Conservation (phyloP, 352 stramenopile species). For the Peronospora destructor region DNA sequence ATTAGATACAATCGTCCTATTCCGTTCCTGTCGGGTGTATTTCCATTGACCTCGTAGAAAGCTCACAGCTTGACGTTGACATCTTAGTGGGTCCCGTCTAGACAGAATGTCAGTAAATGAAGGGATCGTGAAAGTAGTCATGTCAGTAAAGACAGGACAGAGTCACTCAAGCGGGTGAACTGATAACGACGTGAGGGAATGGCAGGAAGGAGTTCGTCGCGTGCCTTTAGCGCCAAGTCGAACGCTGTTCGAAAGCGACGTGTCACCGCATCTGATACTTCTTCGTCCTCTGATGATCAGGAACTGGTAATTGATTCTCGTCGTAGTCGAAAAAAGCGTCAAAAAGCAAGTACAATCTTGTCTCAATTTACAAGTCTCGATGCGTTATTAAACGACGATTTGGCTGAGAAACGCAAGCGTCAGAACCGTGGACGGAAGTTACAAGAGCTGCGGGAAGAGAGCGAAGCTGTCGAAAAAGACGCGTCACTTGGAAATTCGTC, state of each 20-base stretch:
- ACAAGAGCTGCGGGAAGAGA: slow-evolving; percentile 50
- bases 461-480: slow-evolving; percentile 23
- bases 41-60: too few species aligned
- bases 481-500: slow-evolving; percentile 17
- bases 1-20: too few species aligned
- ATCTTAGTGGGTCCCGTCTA: too few species aligned
- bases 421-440: slow-evolving; percentile 48
- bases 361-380: slow-evolving; percentile 71
- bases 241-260: slow-evolving; percentile 12
- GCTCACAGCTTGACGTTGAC: too few species aligned
- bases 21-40: too few species aligned
- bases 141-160: not conserved
- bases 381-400: slow-evolving; percentile 59
- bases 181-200: not conserved
- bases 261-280: slow-evolving; percentile 6
- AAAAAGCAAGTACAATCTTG: slow-evolving; percentile 35
- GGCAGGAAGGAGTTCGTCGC: slow-evolving; percentile 6
- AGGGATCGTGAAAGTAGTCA: not conserved
- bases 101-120: too few species aligned
- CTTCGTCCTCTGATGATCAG: slow-evolving; percentile 31
- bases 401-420: slow-evolving; percentile 52
- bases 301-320: slow-evolving; percentile 41
- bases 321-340: slow-evolving; percentile 30
- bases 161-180: not conserved
- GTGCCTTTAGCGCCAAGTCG: slow-evolving; percentile 6